phyloP scores from a whole-genome alignment of 768 basidiomycete genomes.

The Dictyophora rubrovolvata region DNA sequence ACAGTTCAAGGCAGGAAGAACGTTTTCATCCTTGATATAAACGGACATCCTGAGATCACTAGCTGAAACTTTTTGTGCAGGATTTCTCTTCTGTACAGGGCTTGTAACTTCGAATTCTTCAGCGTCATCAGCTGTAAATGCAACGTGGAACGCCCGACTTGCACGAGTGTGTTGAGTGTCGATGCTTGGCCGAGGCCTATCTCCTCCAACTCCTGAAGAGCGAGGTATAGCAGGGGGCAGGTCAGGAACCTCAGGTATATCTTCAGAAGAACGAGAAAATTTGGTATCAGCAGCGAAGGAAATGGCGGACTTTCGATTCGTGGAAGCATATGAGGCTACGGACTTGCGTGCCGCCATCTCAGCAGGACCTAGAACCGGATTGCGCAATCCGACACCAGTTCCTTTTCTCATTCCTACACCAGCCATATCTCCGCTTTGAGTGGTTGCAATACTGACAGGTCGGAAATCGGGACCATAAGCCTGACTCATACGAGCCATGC shows the following conservation, averaged over 20 bases:
- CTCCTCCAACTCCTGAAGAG: conserved; percentile 10
- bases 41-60: neutral
- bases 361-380: neutral
- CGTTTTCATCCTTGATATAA: conserved; percentile 18
- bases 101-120: conserved; percentile 6
- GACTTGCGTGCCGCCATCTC: neutral
- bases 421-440: conserved; percentile 18
- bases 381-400: conserved; percentile 8
- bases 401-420: conserved; percentile 1
- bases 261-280: conserved; percentile 29
- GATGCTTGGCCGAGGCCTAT: conserved; percentile 27
- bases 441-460: conserved; percentile 10
- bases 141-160: conserved; percentile 2
- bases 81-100: conserved; percentile 5
- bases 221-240: conserved; percentile 3
- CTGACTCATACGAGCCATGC: conserved; percentile 18
- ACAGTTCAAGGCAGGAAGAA: conserved; percentile 63
- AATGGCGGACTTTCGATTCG: conserved; percentile 42
- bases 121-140: neutral
- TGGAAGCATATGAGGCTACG: conserved; percentile 24
- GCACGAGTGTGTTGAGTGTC: conserved; percentile 26
- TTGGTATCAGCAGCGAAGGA: conserved; percentile 55
- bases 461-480: conserved; percentile 24
- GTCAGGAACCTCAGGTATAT: conserved; percentile 18
- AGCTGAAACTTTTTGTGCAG: neutral